Base-by-base conservation (phyloP, 1,139 yeast species). In the Blastobotrys ciferrii region DNA sequence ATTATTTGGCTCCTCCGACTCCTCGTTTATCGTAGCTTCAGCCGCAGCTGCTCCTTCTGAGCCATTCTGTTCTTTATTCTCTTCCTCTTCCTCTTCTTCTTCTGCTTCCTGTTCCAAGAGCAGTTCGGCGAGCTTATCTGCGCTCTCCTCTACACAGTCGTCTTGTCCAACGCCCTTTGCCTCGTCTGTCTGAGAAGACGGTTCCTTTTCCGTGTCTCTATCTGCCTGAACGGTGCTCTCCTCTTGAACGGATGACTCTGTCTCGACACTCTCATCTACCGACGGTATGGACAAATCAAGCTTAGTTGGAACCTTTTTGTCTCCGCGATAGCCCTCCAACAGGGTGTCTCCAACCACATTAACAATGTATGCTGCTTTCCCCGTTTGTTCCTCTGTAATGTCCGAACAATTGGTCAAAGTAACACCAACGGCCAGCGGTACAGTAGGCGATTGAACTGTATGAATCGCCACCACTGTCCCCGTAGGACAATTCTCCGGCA, bases 381-480 rank as follows among this genome's bases (percentile, higher is more conserved):
- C 75, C 38, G 59, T 62, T 32, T 62, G 58, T 33, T 58, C 60
- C 14, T 57, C 57, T n/a, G 55, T 58, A 6, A 61, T 52, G 23
- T 59, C 43, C 20, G 57, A 51, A 61, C 87, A 61, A 59, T 86
- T 78, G 58, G 80, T 59, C 32, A 70, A 66, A 32, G 88, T 81
- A 4, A 74, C 63, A 0, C 98, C 98, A 30, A 91, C 77, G 0
- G 96, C 97, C 60, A 81, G 75, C 0, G 82, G 76, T 12, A 84
- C 83, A 2, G 75, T 66, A 0, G 95, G 95, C 19, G 72, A 62
- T n/a, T 75, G 71, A 32, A 73, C 71, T 52, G 80, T 78, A 0
- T 82, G 87, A 32, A 92, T 74, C 0, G 87, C 96, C 14, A 87
- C 96, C n/a, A 84, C 64, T 0, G 75, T 60, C 1, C 84, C 91